Evolutionary conservation across 1,139 yeast species (phyloP).

Genomic region (Taphrina populina): DNA sequence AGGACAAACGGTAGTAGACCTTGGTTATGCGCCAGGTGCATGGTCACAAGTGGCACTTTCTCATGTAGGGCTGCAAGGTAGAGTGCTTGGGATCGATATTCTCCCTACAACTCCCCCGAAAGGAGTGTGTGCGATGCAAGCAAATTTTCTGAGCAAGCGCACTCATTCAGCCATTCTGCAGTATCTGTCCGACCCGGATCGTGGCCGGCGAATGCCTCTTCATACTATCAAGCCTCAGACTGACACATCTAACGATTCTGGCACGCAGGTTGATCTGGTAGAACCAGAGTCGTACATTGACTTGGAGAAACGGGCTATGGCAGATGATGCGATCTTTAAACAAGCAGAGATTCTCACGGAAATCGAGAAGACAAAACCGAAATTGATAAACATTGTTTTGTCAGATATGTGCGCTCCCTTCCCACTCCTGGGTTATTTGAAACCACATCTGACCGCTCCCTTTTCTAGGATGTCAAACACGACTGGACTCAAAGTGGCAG

Average conservation of each 20-base stretch:
- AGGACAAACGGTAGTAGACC: conserved; percentile 67
- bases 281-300: conserved; percentile 34
- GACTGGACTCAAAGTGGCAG: conserved; percentile 60
- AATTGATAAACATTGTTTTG: conserved; percentile 61
- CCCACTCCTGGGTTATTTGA: conserved; percentile 67
- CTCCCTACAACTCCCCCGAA: conserved; percentile 73
- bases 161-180: conserved; percentile 63
- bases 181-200: conserved; percentile 50
- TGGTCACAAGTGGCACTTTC: conserved; percentile 84
- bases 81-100: conserved; percentile 80
- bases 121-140: conserved; percentile 81
- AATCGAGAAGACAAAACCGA: conserved; percentile 25
- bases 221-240: conserved; percentile 12
- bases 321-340: conserved; percentile 22
- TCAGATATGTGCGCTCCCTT: conserved; percentile 87
- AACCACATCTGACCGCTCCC: conserved; percentile 64
- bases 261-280: conserved; percentile 6
- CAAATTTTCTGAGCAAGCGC: conserved; percentile 68
- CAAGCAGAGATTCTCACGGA: conserved; percentile 13
- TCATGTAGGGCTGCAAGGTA: conserved; percentile 58
- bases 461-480: conserved; percentile 74
- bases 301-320: conserved; percentile 28
- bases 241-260: conserved; percentile 33
- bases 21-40: conserved; percentile 95
- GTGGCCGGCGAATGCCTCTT: conserved; percentile 41